A percentile compares a stretch with the other conserved stretches of the same genome.
phyloP scores from a whole-genome alignment of 441 rosid species.

The Euphorbia schlechtendalii region DNA sequence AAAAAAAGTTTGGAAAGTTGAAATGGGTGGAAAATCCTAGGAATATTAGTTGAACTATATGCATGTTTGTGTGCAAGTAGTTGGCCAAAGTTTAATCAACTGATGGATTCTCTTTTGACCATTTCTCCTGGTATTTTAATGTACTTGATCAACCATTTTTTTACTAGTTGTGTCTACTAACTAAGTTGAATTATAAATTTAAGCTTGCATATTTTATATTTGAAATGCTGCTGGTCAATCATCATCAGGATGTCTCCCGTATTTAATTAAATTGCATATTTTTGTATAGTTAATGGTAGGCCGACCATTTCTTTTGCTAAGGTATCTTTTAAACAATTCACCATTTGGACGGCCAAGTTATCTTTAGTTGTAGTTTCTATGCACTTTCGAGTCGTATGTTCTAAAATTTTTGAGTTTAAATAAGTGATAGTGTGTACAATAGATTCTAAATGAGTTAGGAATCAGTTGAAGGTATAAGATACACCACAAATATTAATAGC shows the following conservation, averaged over 20 bases:
- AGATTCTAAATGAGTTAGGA: too few relatives aligned
- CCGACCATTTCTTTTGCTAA: neutral
- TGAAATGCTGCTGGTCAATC: neutral
- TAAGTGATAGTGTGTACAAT: too few relatives aligned
- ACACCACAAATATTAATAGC: too few relatives aligned
- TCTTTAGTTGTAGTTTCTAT: neutral
- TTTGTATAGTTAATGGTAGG: neutral
- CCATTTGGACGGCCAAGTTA: neutral
- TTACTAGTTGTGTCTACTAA: neutral
- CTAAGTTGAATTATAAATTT: neutral
- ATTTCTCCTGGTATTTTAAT: neutral
- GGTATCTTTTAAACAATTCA: neutral
- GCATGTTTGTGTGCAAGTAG: neutral
- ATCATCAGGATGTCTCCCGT: neutral
- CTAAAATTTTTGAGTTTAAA: too few relatives aligned
- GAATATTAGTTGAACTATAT: conserved; percentile 10
- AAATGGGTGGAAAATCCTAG: conserved; percentile 1
- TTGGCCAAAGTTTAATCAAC: neutral
- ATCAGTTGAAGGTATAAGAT: too few relatives aligned
- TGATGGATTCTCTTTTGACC: neutral
- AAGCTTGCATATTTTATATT: neutral
- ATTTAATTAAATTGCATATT: too few relatives aligned
- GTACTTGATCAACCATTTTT: neutral
- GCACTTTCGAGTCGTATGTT: too few relatives aligned
- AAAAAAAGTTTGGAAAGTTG: neutral